Evolutionary conservation across 805 yeast genomes (phyloP).

Genomic region (Ogataea trehalophila): DNA sequence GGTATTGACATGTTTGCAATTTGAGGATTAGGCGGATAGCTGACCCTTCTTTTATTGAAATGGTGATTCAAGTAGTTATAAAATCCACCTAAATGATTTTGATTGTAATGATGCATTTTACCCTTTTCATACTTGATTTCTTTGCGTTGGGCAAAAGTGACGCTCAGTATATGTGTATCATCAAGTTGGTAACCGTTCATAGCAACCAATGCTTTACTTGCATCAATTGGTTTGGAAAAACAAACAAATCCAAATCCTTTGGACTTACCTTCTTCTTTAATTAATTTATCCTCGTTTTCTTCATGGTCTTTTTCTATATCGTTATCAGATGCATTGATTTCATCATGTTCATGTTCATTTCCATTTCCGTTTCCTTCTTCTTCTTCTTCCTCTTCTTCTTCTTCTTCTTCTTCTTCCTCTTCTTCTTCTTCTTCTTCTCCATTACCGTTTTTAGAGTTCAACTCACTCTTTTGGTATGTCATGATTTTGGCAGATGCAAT

Average conservation of each 20-base stretch:
- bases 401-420: conserved; percentile 6
- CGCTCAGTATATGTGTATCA: conserved; percentile 29
- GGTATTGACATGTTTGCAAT: conserved; percentile 1
- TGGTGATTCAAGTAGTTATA: conserved; percentile 22
- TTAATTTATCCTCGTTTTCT: conserved; percentile 1
- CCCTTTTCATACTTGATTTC: conserved; percentile 43
- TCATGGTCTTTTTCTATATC: background rate
- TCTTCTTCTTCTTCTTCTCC: conserved; percentile 6
- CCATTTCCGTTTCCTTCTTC: too few species aligned
- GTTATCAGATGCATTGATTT: background rate
- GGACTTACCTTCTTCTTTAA: conserved; percentile 34
- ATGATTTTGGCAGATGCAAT: conserved; percentile 54
- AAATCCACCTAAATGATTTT: conserved; percentile 28
- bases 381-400: conserved; percentile 6
- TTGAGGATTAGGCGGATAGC: conserved; percentile 9
- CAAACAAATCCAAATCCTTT: conserved; percentile 83
- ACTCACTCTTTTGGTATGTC: conserved; percentile 37
- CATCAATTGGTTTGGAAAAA: conserved; percentile 59
- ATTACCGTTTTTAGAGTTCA: background rate
- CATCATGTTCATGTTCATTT: conserved; percentile 1
- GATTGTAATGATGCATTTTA: conserved; percentile 31
- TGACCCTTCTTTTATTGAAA: conserved; percentile 14
- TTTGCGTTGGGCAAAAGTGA: conserved; percentile 75
- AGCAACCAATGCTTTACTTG: conserved; percentile 62
- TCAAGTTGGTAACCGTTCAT: conserved; percentile 50